Conservation (phyloP, 257 asterid genomes). For the Lantana camara region DNA sequence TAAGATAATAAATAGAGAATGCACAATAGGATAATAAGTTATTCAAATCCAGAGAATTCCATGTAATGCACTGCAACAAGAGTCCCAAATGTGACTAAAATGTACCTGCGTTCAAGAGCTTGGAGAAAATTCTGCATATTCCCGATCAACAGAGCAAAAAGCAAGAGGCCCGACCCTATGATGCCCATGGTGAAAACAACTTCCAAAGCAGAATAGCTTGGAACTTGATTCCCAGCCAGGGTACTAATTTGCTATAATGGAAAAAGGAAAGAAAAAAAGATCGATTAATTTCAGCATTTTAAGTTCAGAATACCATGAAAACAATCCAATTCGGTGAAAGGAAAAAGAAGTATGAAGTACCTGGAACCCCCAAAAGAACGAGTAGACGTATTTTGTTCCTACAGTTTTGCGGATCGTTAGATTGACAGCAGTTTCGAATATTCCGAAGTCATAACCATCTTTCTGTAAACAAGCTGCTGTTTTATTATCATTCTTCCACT, state of each 20-base stretch:
- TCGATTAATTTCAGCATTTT: not conserved
- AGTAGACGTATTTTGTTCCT: constrained; percentile 67
- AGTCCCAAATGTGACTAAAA: too few relatives aligned
- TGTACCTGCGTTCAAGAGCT: constrained; percentile 91
- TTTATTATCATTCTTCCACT: constrained; percentile 52
- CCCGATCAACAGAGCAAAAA: constrained; percentile 89
- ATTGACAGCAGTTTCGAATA: constrained; percentile 60
- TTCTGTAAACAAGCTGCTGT: constrained; percentile 67
- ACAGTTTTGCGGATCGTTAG: constrained; percentile 50
- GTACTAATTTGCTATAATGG: constrained; percentile 86
- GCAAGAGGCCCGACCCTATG: constrained; percentile 85
- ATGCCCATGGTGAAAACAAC: constrained; percentile 92
- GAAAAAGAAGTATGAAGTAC: constrained; percentile 46
- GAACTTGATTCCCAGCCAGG: constrained; percentile 90
- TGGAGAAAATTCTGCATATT: constrained; percentile 98
- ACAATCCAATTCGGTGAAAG: not conserved
- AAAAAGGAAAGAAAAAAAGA: constrained; percentile 27
- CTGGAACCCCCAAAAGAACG: constrained; percentile 99
- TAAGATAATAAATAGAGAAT: too few relatives aligned
- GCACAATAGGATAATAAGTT: too few relatives aligned
- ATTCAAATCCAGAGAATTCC: too few relatives aligned
- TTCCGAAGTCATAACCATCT: constrained; percentile 62
- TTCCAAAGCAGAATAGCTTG: constrained; percentile 82
- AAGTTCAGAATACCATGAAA: not conserved
- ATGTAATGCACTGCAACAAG: too few relatives aligned